A percentile compares a stretch with the other conserved stretches of the same genome.
These are phyloP conservation scores for thale cress (Arabidopsis thaliana) DNA, from an alignment of 345 rosid genomes.

Conservation along the genomic window DNA sequence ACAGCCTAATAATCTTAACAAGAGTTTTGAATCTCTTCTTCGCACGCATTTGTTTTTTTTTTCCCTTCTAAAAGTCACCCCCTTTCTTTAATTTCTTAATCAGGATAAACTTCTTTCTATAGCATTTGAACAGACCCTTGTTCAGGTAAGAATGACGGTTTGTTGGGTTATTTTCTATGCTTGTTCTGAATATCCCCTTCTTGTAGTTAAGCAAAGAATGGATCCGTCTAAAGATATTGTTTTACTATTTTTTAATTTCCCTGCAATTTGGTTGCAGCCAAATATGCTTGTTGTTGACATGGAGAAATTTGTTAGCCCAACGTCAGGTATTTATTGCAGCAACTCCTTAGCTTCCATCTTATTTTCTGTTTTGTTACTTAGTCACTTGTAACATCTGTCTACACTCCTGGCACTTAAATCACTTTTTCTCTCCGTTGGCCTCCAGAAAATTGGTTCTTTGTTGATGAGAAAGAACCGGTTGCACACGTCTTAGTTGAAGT, in stretches of 20 bases:
- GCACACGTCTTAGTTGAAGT: conserved; percentile 80
- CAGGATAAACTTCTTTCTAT: conserved; percentile 95
- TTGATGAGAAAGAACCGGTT: conserved; percentile 79
- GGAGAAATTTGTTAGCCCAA: conserved; percentile 74
- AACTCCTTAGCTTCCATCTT: background rate
- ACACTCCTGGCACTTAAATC: background rate
- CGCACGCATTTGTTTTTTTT: background rate
- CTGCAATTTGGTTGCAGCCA: conserved; percentile 61
- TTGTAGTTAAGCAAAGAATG: background rate
- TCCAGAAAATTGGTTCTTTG: conserved; percentile 82
- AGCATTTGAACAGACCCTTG: conserved; percentile 93
- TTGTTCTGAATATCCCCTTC: conserved; percentile 13
- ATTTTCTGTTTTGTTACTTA: background rate
- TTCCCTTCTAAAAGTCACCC: background rate
- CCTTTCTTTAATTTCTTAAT: conserved; percentile 18
- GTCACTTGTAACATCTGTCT: background rate
- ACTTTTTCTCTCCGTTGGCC: conserved; percentile 28
- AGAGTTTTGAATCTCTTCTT: conserved; percentile 42
- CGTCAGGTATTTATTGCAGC: conserved; percentile 52
- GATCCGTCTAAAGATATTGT: background rate
- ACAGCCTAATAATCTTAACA: conserved; percentile 37
- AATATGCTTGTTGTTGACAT: conserved; percentile 96
- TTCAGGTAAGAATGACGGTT: conserved; percentile 54
- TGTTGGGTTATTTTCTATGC: conserved; percentile 1
- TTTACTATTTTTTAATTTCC: background rate